These are phyloP conservation scores for Arachis hypogaea DNA, from an alignment of 306 rosid genomes.

Conservation along the genomic window DNA sequence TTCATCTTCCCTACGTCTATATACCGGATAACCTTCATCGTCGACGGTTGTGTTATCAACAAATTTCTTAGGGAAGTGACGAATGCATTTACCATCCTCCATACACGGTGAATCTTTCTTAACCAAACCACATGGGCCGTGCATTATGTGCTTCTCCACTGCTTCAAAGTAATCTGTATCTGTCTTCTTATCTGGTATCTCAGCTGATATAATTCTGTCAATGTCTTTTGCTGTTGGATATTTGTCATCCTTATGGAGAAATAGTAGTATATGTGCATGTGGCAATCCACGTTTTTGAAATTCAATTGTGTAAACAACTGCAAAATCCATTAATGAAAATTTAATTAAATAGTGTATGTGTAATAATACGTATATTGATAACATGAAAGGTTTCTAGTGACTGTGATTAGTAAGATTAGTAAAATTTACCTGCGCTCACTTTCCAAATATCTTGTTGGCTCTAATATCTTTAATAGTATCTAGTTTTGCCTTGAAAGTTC, in stretches of 20 bases:
- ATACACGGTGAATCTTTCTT: slow-evolving; percentile 4
- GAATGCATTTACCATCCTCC: background rate
- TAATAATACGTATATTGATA: too few relatives aligned
- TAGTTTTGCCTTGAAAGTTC: slow-evolving; percentile 20
- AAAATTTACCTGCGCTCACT: background rate
- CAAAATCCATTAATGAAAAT: too few relatives aligned
- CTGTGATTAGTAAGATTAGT: too few relatives aligned
- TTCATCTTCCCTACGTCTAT: background rate
- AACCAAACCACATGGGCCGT: background rate
- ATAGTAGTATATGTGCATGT: slow-evolving; percentile 2
- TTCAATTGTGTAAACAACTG: background rate
- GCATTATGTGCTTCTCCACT: background rate
- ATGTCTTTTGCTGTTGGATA: background rate
- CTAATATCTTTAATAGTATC: background rate
- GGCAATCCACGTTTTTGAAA: background rate
- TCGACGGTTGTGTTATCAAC: background rate
- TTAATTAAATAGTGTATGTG: too few relatives aligned
- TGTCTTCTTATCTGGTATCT: background rate
- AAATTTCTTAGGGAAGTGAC: background rate
- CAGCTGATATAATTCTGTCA: slow-evolving; percentile 13
- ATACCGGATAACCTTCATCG: background rate
- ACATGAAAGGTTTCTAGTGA: too few relatives aligned
- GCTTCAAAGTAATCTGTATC: background rate
- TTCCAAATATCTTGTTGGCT: background rate
- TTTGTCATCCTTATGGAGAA: background rate